phyloP scores from a whole-genome alignment of 306 rosid species.

The Cyamopsis tetragonoloba region DNA sequence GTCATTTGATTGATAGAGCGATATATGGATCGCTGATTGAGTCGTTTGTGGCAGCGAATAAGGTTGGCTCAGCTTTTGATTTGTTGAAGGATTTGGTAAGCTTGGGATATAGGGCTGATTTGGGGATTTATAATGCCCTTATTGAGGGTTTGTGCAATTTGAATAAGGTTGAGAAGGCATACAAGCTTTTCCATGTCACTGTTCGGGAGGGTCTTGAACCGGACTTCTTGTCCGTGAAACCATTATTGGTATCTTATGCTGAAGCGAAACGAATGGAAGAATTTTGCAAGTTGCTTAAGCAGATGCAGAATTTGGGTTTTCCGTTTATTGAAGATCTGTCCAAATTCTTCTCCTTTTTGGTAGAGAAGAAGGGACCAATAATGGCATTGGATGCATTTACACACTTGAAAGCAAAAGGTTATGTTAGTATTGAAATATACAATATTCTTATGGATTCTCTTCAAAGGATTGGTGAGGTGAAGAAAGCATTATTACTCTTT shows the following conservation, averaged over 20 bases:
- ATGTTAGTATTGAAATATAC: slow-evolving; percentile 46
- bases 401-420: slow-evolving; percentile 45
- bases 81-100: slow-evolving; percentile 68
- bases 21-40: slow-evolving; percentile 63
- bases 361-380: slow-evolving; percentile 45
- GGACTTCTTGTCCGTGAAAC: slow-evolving; percentile 45
- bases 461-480: slow-evolving; percentile 41
- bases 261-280: slow-evolving; percentile 46
- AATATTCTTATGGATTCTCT: slow-evolving; percentile 62
- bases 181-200: slow-evolving; percentile 56
- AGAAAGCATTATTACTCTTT: slow-evolving; percentile 56
- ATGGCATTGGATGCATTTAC: slow-evolving; percentile 49
- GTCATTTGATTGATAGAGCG: slow-evolving; percentile 65
- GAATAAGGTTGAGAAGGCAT: slow-evolving; percentile 62
- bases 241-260: slow-evolving; percentile 52
- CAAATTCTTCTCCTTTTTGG: slow-evolving; percentile 48
- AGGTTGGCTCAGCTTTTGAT: slow-evolving; percentile 64
- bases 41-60: slow-evolving; percentile 54
- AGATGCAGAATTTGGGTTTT: slow-evolving; percentile 57
- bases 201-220: slow-evolving; percentile 62
- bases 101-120: slow-evolving; percentile 72
- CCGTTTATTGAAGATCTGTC: slow-evolving; percentile 47
- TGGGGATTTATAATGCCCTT: slow-evolving; percentile 66
- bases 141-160: slow-evolving; percentile 67
- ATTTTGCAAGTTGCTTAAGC: slow-evolving; percentile 46